A percentile compares a stretch with the other conserved stretches of the same genome.
Evolutionary conservation across 2,329 filamentous ascomycete genomes (phyloP).

Genomic region (Penicillium sp.): DNA sequence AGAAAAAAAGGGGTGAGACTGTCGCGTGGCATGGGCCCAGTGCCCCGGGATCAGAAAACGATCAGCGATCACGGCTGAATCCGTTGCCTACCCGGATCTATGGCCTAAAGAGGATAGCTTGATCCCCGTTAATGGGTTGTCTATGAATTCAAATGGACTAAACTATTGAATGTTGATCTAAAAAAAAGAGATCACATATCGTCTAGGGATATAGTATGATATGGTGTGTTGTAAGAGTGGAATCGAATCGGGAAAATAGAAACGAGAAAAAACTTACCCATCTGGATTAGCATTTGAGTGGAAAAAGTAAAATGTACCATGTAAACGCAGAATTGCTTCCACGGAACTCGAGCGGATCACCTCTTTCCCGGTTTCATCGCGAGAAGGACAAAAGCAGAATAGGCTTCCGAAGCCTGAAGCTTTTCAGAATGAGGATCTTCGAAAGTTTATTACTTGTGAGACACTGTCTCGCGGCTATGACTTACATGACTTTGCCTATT

Average conservation of each 20-base stretch:
- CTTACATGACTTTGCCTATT: background rate
- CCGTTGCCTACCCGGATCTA: slow-evolving; percentile 12
- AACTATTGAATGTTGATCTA: slow-evolving; percentile 5
- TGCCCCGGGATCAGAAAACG: slow-evolving; percentile 8
- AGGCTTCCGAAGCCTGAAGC: background rate
- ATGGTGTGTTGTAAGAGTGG: background rate
- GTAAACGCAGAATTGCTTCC: background rate
- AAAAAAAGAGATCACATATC: background rate
- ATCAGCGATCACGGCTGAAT: slow-evolving; percentile 16
- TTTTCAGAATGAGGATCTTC: background rate
- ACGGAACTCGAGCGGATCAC: slow-evolving; percentile 1
- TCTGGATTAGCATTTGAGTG: background rate
- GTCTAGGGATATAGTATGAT: background rate
- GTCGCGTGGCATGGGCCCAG: slow-evolving; percentile 13
- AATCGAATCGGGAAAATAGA: background rate
- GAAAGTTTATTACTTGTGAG: background rate
- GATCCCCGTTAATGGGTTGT: background rate
- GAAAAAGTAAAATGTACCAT: slow-evolving; percentile 2
- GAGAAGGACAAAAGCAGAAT: background rate
- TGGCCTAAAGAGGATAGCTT: slow-evolving; percentile 11
- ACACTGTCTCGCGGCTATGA: background rate
- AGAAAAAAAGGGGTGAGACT: slow-evolving; percentile 11
- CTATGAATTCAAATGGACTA: background rate
- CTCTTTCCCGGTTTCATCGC: slow-evolving; percentile 1
- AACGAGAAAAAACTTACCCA: background rate